Conservation (phyloP, 495 filamentous ascomycete species). For the Neurospora sp. region DNA sequence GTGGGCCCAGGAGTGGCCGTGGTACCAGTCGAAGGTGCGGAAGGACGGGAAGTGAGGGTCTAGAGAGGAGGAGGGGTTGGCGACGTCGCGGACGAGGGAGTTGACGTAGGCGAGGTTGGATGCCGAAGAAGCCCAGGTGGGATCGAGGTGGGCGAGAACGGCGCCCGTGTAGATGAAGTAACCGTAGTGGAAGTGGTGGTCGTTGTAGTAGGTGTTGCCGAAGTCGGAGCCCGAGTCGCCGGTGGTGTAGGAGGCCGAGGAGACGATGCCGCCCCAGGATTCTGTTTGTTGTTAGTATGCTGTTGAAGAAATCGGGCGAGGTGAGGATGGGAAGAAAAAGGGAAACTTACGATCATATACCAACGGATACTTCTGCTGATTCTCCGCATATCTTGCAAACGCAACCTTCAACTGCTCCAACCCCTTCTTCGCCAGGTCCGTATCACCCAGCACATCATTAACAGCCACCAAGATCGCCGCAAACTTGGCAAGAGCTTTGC, state of each 20-base stretch:
- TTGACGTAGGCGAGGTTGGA: constrained; percentile 63
- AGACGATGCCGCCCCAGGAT: constrained; percentile 80
- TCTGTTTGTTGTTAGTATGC: too few species aligned
- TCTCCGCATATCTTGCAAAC: constrained; percentile 67
- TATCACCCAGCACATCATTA: constrained; percentile 54
- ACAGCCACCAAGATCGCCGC: constrained; percentile 62
- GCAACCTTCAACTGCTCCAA: constrained; percentile 60
- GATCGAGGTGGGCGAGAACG: constrained; percentile 73
- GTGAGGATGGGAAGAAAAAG: too few species aligned
- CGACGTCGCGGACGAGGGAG: constrained; percentile 63
- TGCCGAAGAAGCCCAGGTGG: constrained; percentile 61
- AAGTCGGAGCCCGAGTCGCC: constrained; percentile 65
- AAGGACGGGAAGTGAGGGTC: constrained; percentile 79
- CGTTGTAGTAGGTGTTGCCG: constrained; percentile 82
- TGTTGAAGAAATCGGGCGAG: too few species aligned
- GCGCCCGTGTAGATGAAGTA: constrained; percentile 90
- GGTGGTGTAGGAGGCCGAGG: constrained; percentile 65
- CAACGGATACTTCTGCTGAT: constrained; percentile 67
- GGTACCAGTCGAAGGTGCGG: constrained; percentile 87
- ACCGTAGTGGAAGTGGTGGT: constrained; percentile 89
- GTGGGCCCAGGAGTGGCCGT: constrained; percentile 94
- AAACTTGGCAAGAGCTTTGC: constrained; percentile 88
- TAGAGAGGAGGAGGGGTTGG: constrained; percentile 54
- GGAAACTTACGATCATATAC: constrained; percentile 59
- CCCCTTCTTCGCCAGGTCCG: constrained; percentile 47